phyloP scores from a whole-genome alignment of 345 rosid species.

The Eucalyptus virginea region DNA sequence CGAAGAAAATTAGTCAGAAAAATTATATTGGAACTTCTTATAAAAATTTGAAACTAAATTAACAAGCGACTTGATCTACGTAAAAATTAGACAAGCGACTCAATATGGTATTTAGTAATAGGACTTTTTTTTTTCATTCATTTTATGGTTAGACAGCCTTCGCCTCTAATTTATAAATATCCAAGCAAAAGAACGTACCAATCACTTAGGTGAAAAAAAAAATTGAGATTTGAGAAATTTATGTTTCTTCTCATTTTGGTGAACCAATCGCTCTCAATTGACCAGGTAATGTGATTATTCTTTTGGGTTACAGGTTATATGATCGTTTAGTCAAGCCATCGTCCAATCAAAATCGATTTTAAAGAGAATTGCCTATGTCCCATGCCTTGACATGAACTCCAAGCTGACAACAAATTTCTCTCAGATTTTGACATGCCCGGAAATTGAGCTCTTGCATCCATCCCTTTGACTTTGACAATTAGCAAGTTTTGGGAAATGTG shows the following conservation, averaged over 20 bases:
- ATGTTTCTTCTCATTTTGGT: neutral
- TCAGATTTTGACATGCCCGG: neutral
- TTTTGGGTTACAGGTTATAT: neutral
- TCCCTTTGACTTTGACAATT: neutral
- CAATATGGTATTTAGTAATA: neutral
- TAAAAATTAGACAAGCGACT: neutral
- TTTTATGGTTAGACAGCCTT: neutral
- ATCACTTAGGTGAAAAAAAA: neutral
- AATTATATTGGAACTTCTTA: neutral
- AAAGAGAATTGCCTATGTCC: neutral
- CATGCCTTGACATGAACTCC: neutral
- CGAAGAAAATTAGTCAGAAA: rapidly evolving
- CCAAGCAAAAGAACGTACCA: neutral
- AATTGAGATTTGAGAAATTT: neutral
- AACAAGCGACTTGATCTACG: neutral
- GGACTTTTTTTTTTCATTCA: neutral
- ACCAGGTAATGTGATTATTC: neutral
- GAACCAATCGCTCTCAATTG: neutral
- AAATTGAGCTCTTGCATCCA: neutral
- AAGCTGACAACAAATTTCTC: neutral
- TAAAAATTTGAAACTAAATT: neutral
- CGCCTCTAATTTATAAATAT: neutral
- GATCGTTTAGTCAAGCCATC: neutral
- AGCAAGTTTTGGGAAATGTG: neutral
- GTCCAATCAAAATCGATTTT: neutral